Percentiles rank a stretch among this genome's conserved stretches.
These are phyloP conservation scores for Cicer yamashitae DNA, from an alignment of 306 rosid species.

Conservation along the genomic window DNA sequence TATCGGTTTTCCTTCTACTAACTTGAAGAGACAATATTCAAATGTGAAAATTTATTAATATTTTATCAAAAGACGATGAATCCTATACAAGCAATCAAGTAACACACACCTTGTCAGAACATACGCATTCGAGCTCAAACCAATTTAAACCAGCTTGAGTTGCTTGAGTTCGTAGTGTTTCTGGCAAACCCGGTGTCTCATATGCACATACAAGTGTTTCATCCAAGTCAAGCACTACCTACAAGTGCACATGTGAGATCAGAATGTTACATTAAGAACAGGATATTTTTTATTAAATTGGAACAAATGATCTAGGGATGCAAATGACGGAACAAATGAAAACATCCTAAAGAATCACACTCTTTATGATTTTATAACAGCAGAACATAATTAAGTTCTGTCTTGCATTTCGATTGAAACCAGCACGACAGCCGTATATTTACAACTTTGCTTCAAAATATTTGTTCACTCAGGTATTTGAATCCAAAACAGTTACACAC, in stretches of 20 bases:
- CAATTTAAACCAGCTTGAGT: slow-evolving; percentile 82
- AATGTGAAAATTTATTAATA: slow-evolving; percentile 36
- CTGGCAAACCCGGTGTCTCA: slow-evolving; percentile 76
- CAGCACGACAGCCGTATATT: neutral
- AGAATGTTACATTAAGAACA: slow-evolving; percentile 31
- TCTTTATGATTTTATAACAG: neutral
- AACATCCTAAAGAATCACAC: slow-evolving; percentile 7
- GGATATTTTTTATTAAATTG: slow-evolving; percentile 9
- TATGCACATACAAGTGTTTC: slow-evolving; percentile 88
- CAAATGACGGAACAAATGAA: slow-evolving; percentile 11
- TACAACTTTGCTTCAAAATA: slow-evolving; percentile 24
- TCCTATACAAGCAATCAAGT: slow-evolving; percentile 25
- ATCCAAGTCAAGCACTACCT: slow-evolving; percentile 96
- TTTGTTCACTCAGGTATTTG: neutral
- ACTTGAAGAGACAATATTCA: slow-evolving; percentile 56
- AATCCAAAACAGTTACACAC: neutral
- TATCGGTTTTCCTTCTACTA: slow-evolving; percentile 76
- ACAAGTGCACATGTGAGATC: slow-evolving; percentile 46
- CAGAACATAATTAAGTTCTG: neutral
- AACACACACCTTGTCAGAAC: slow-evolving; percentile 68
- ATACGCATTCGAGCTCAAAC: slow-evolving; percentile 82
- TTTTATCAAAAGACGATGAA: slow-evolving; percentile 32
- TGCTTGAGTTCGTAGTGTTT: slow-evolving; percentile 61
- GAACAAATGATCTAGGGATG: slow-evolving; percentile 6
- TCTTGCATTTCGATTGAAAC: neutral